phyloP scores from a whole-genome alignment of 2,329 filamentous ascomycete genomes.

The Karstenula rhodostoma region DNA sequence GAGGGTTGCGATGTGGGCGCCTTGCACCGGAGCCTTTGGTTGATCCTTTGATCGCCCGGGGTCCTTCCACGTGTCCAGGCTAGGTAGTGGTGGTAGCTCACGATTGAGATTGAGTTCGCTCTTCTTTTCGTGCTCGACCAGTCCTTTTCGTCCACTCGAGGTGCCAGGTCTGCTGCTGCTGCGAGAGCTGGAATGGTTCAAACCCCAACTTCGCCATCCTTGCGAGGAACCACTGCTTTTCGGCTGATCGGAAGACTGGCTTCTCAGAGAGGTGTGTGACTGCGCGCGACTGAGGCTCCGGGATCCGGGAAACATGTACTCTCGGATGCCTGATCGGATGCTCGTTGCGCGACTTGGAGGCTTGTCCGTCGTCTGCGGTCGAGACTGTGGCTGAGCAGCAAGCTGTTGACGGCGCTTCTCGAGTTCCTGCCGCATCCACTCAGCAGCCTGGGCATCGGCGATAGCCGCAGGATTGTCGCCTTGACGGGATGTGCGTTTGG shows the following conservation, averaged over 20 bases:
- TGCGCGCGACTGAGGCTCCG: slow-evolving; percentile 40
- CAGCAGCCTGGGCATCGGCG: slow-evolving; percentile 50
- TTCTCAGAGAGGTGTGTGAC: slow-evolving; percentile 45
- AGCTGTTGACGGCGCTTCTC: slow-evolving; percentile 47
- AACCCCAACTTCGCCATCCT: slow-evolving; percentile 51
- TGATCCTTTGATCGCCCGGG: slow-evolving; percentile 26
- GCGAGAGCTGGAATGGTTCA: slow-evolving; percentile 45
- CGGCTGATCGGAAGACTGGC: slow-evolving; percentile 27
- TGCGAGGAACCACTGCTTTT: slow-evolving; percentile 37
- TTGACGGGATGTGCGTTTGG: slow-evolving; percentile 52
- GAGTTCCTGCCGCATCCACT: slow-evolving; percentile 55
- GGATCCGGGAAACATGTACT: slow-evolving; percentile 53
- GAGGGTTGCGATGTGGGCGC: slow-evolving; percentile 44
- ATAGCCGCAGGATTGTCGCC: slow-evolving; percentile 44
- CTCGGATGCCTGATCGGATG: slow-evolving; percentile 49
- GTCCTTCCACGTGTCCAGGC: slow-evolving; percentile 52
- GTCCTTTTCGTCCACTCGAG: slow-evolving; percentile 35
- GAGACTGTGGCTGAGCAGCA: slow-evolving; percentile 29
- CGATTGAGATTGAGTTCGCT: slow-evolving; percentile 55
- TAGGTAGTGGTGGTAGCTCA: slow-evolving; percentile 57
- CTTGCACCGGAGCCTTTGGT: slow-evolving; percentile 27
- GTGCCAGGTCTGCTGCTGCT: slow-evolving; percentile 43
- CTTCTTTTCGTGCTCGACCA: slow-evolving; percentile 36
- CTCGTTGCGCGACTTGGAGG: slow-evolving; percentile 48
- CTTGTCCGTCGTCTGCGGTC: slow-evolving; percentile 33